Conservation (phyloP, 2,329 filamentous ascomycete genomes). For the Cladophialophora bantiana region DNA sequence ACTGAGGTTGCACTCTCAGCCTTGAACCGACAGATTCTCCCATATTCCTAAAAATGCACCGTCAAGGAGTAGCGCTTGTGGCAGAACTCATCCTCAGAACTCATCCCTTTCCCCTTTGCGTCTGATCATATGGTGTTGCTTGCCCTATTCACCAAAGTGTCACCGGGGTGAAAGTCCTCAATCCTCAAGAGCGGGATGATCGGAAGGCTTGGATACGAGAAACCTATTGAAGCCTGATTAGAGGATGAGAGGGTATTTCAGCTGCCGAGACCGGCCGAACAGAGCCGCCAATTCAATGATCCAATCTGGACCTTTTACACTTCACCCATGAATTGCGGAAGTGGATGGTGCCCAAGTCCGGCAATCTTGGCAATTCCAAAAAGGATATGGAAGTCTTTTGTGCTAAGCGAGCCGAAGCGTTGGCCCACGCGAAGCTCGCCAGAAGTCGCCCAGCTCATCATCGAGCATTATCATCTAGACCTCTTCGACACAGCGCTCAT, state of each 20-base stretch:
- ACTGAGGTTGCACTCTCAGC: background rate
- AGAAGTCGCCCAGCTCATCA: background rate
- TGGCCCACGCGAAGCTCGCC: background rate
- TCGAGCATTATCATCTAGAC: background rate
- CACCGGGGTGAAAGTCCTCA: background rate
- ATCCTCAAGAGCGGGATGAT: background rate
- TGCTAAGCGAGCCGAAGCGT: background rate
- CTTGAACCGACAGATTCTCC: background rate
- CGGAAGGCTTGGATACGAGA: slow-evolving; percentile 2
- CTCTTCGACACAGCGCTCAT: background rate
- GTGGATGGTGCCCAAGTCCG: background rate
- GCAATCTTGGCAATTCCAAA: slow-evolving; percentile 1
- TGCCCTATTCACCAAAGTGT: background rate
- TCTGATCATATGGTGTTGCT: background rate
- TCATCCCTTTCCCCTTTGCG: background rate
- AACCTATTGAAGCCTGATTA: background rate
- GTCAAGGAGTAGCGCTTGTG: background rate
- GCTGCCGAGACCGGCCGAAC: background rate
- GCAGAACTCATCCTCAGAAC: background rate
- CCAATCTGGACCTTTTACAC: background rate
- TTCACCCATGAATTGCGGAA: background rate
- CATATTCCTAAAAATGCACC: background rate
- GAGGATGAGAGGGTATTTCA: background rate
- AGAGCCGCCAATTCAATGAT: background rate
- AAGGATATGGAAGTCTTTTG: background rate